Evolutionary conservation across 352 stramenopile species (phyloP).

Genomic region (Saprolegnia parasitica): DNA sequence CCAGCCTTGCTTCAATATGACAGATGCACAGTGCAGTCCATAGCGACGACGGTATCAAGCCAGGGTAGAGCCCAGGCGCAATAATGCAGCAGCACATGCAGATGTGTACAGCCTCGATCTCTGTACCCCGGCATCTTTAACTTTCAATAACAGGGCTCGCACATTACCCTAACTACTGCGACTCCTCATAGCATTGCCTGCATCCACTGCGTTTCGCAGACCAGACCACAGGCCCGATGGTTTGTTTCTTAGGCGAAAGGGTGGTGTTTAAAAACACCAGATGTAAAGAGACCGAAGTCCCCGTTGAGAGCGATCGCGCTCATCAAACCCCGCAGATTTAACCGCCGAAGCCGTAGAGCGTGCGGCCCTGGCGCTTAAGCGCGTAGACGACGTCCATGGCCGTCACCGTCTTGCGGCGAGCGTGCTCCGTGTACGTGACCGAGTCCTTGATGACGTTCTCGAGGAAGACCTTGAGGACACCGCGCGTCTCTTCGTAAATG

Average conservation of each 20-base stretch:
- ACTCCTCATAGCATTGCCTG: neutral
- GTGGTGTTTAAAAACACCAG: conserved; percentile 31
- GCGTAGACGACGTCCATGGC: conserved; percentile 90
- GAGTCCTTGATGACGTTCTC: conserved; percentile 56
- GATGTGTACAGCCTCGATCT: no score
- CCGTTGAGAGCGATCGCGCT: neutral
- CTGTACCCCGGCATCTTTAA: no score
- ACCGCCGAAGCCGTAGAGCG: conserved; percentile 90
- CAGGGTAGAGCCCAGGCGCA: no score
- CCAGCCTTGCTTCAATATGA: no score
- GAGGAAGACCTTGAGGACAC: conserved; percentile 57
- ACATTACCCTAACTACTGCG: no score
- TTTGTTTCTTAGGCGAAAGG: conserved; percentile 9
- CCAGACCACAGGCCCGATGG: neutral
- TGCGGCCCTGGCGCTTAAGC: conserved; percentile 95
- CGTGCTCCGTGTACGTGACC: conserved; percentile 45
- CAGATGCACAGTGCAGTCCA: no score
- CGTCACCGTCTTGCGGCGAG: conserved; percentile 31
- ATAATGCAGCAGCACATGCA: no score
- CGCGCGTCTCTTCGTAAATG: conserved; percentile 72
- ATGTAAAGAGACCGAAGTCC: neutral
- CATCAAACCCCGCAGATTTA: conserved; percentile 4
- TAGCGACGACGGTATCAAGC: no score
- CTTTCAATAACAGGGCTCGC: no score
- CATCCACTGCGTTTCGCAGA: neutral